Base-by-base conservation (phyloP, 2,329 filamentous ascomycete genomes). In the Cercospora citrullina region DNA sequence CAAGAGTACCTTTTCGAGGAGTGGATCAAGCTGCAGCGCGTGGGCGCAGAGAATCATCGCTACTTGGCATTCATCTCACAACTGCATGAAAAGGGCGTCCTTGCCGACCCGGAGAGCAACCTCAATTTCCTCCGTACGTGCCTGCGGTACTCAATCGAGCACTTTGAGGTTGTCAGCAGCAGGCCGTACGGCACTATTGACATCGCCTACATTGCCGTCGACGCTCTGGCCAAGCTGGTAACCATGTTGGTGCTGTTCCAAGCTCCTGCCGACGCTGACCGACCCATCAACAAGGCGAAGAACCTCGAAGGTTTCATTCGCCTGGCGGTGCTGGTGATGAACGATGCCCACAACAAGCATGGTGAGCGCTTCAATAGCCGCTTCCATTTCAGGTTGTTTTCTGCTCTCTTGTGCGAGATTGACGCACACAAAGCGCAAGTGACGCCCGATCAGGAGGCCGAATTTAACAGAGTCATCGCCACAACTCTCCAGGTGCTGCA, bases 1-100 rank as follows among this genome's bases (percentile, higher is more conserved):
- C 88, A 96, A 80, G 93, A 96, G 74, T 98, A 99, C 77, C 86
- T 97, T 21, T 97, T 99, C 75, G 93, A 94, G 53, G 95, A 99
- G 81, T 99, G 95, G 95, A 87, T 94, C 30, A 89, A 90, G 68
- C 86, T 97, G 7, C 91, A 91, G 79, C 92, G 93, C 74, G 86
- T 89, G n/a, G 88, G 90, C 72, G 88, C 90, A 4, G 89, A 90
- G 4, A 90, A 93, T 69, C 91, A 90, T 75, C 87, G 90, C 0
- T 84, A 89, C 64, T 82, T 86, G 5, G 87, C 91, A 1, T 98
- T 98, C 79, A 87, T 97, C 57, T 89, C 91, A 74, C 94, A 98
- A 79, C 83, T 98, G 76, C 90, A 94, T 74, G 85, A 89, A 66
- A 87, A 87, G 71, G 87, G 90, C 69, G 84, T 95, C 18, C 87